A percentile compares a stretch with the other conserved stretches of the same genome.
These are phyloP conservation scores for Diaporthe citriasiana DNA, from an alignment of 2,329 filamentous ascomycete species.

Conservation along the genomic window DNA sequence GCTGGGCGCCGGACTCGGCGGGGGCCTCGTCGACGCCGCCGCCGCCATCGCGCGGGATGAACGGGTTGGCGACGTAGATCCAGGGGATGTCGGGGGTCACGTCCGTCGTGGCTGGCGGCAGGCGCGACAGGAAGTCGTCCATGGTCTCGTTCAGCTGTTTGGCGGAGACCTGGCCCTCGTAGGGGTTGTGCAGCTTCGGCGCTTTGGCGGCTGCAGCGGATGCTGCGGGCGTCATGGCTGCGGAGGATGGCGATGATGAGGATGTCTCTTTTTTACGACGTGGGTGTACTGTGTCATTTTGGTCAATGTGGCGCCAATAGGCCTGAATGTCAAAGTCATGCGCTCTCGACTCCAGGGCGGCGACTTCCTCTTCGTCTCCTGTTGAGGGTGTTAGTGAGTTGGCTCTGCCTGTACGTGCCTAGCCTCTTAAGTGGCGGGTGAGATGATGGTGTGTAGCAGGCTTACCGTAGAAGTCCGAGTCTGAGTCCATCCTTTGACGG, in stretches of 20 bases:
- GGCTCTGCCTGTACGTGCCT: too few relatives aligned
- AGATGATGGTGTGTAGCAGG: not conserved
- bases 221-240: constrained; percentile 27
- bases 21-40: constrained; percentile 66
- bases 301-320: constrained; percentile 46
- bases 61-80: constrained; percentile 82
- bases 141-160: constrained; percentile 64
- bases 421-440: constrained; percentile 17
- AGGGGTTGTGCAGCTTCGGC: constrained; percentile 67
- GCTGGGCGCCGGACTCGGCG: constrained; percentile 60
- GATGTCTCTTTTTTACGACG: not conserved
- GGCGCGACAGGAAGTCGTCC: constrained; percentile 71
- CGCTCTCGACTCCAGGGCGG: constrained; percentile 63
- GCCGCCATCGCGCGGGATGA: constrained; percentile 57
- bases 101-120: constrained; percentile 76
- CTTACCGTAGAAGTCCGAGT: constrained; percentile 71
- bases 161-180: constrained; percentile 64
- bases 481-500: constrained; percentile 51
- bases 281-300: constrained; percentile 32
- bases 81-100: constrained; percentile 66
- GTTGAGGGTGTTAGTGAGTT: constrained; percentile 36
- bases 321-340: constrained; percentile 62
- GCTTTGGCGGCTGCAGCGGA: constrained; percentile 3
- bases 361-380: constrained; percentile 69
- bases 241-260: constrained; percentile 6